Conservation (phyloP, 176 grass and related monocot genomes). For the Alloteropsis semialata region DNA sequence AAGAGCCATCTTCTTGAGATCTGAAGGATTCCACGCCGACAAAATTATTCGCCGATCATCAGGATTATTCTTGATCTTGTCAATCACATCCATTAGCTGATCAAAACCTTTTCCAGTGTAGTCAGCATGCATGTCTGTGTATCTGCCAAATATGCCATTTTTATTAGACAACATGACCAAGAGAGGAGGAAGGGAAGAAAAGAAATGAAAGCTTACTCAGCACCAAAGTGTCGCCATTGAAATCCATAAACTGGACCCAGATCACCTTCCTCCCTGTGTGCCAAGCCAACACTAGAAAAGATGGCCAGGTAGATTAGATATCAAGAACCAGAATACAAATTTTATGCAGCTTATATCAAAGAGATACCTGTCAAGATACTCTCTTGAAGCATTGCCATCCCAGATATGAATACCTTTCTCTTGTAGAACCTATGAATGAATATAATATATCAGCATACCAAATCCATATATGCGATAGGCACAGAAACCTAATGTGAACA, state of each 20-base stretch:
- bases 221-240: conserved; percentile 91
- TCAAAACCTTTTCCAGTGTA: conserved; percentile 85
- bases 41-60: conserved; percentile 73
- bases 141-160: conserved; percentile 34
- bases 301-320: conserved; percentile 12
- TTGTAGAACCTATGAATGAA: conserved; percentile 60
- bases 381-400: conserved; percentile 93
- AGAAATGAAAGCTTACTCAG: conserved; percentile 56
- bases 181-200: not conserved
- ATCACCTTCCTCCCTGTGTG: conserved; percentile 76
- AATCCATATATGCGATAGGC: not conserved
- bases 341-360: conserved; percentile 11
- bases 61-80: conserved; percentile 88
- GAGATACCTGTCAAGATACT: conserved; percentile 78
- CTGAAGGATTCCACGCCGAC: conserved; percentile 74
- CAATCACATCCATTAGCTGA: conserved; percentile 75
- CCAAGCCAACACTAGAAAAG: conserved; percentile 65
- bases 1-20: conserved; percentile 84
- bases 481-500: not conserved
- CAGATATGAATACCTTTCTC: conserved; percentile 86
- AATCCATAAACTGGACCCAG: conserved; percentile 85
- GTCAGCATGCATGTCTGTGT: conserved; percentile 77
- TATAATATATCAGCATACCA: not conserved
- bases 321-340: not conserved
- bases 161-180: not conserved